A percentile compares a stretch with the other conserved stretches of the same genome.
phyloP scores from a whole-genome alignment of 306 rosid species.

The Astragalus glycyphyllos region DNA sequence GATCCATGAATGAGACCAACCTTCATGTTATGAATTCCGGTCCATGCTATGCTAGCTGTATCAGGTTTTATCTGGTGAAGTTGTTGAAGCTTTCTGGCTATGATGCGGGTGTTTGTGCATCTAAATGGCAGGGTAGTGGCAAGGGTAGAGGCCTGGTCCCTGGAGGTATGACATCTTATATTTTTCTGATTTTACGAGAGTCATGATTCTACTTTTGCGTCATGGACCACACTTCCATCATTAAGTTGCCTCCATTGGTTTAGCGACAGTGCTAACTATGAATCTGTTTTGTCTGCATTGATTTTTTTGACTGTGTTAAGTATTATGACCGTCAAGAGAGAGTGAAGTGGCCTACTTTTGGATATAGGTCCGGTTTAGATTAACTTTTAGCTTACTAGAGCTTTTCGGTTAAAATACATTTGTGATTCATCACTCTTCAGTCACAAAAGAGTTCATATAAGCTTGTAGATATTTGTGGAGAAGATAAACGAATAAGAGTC shows the following conservation, averaged over 20 bases:
- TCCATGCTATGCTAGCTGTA: constrained; percentile 84
- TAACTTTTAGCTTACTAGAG: not conserved
- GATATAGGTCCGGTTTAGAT: constrained; percentile 2
- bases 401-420: not conserved
- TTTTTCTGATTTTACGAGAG: constrained; percentile 10
- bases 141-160: constrained; percentile 61
- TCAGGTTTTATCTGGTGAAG: constrained; percentile 82
- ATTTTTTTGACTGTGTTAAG: constrained; percentile 30
- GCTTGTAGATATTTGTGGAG: not conserved
- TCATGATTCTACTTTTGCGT: constrained; percentile 24
- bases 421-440: not conserved
- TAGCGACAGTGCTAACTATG: constrained; percentile 3
- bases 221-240: not conserved
- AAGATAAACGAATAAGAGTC: not conserved
- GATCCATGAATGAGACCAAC: constrained; percentile 66
- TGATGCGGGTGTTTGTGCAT: constrained; percentile 85
- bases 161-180: constrained; percentile 67
- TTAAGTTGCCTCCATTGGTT: not conserved
- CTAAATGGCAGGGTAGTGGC: constrained; percentile 91
- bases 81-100: constrained; percentile 79
- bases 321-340: constrained; percentile 1
- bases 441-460: not conserved
- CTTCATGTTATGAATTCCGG: constrained; percentile 63
- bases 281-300: not conserved
- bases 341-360: constrained; percentile 17